Evolutionary conservation across 208 protist genomes (phyloP).

Genomic region (Trypanosoma scelopori): DNA sequence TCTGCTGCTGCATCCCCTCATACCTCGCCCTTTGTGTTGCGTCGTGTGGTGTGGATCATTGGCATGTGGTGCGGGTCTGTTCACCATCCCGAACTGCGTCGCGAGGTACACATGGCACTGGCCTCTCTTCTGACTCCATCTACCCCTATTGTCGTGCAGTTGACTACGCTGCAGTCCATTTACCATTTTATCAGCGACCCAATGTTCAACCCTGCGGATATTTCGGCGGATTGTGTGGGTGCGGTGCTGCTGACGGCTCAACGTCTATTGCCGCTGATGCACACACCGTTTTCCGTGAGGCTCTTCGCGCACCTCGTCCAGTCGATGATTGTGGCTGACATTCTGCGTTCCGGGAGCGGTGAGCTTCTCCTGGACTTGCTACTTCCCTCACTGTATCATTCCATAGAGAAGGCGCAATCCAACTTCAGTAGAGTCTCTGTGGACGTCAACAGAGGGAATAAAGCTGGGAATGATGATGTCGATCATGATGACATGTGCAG

Average conservation of each 20-base stretch:
- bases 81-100: constrained; percentile 28
- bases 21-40: constrained; percentile 54
- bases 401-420: constrained; percentile 26
- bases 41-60: constrained; percentile 81
- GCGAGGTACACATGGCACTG: constrained; percentile 50
- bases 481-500: constrained; percentile 26
- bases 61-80: constrained; percentile 89
- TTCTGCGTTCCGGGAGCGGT: constrained; percentile 31
- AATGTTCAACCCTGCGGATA: constrained; percentile 47
- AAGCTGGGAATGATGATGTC: constrained; percentile 1
- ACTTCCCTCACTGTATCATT: constrained; percentile 32
- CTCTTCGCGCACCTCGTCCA: constrained; percentile 54
- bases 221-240: constrained; percentile 43
- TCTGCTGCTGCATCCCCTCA: constrained; percentile 10
- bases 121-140: constrained; percentile 39
- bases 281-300: constrained; percentile 40
- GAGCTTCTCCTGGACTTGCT: constrained; percentile 62
- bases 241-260: constrained; percentile 50
- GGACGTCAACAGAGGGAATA: neutral
- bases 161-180: constrained; percentile 51
- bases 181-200: constrained; percentile 73
- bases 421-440: neutral
- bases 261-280: constrained; percentile 45
- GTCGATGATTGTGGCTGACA: constrained; percentile 42
- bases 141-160: constrained; percentile 37